Percentiles rank a stretch among this genome's conserved stretches.
Evolutionary conservation across 768 basidiomycete species (phyloP).

Genomic region (Podaxis sp.): DNA sequence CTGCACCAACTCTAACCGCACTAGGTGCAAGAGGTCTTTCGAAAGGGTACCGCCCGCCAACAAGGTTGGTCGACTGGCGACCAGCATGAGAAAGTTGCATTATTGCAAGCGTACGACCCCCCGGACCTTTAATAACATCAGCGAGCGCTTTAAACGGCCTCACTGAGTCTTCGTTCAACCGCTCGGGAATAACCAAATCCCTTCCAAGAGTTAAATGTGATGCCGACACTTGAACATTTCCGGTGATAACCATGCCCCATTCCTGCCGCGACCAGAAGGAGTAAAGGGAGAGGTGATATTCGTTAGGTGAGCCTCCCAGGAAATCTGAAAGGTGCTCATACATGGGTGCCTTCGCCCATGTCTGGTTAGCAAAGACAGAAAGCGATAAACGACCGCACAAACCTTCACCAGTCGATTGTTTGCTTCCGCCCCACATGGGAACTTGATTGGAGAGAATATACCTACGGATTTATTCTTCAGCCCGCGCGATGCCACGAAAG

Average conservation of each 20-base stretch:
- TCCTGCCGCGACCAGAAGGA: conserved; percentile 64
- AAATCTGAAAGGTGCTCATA: conserved; percentile 77
- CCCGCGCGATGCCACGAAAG: background rate
- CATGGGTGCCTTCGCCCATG: conserved; percentile 64
- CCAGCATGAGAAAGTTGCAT: conserved; percentile 85
- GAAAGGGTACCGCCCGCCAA: conserved; percentile 64
- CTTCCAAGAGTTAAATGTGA: conserved; percentile 68
- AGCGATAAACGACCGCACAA: background rate
- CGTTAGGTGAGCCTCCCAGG: conserved; percentile 69
- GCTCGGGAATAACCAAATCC: conserved; percentile 58
- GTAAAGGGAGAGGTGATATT: conserved; percentile 62
- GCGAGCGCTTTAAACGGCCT: conserved; percentile 50
- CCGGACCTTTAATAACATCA: conserved; percentile 40
- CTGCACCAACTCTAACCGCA: conserved; percentile 43
- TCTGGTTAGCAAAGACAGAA: background rate
- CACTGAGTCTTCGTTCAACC: conserved; percentile 36
- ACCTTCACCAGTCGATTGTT: conserved; percentile 55
- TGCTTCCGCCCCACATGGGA: conserved; percentile 40
- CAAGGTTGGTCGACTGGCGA: conserved; percentile 72
- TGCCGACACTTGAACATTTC: conserved; percentile 69
- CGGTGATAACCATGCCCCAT: conserved; percentile 90
- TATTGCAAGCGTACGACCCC: conserved; percentile 45
- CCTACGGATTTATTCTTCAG: background rate
- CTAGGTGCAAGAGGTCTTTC: conserved; percentile 69
- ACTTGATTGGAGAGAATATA: conserved; percentile 7